Conservation (phyloP, 257 asterid genomes). For the Forsythia viridissima region DNA sequence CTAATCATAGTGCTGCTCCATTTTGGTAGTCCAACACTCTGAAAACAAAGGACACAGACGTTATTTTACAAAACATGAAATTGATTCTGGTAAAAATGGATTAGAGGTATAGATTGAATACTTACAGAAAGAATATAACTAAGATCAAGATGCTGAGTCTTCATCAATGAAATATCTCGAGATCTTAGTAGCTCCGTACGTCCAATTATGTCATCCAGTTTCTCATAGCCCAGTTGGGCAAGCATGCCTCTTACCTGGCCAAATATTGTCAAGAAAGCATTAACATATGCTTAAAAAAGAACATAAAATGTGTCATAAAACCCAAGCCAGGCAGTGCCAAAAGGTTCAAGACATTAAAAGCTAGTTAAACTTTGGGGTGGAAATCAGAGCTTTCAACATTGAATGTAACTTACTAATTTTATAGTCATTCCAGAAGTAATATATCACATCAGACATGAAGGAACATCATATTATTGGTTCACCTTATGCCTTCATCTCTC, state of each 20-base stretch:
- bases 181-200: conserved; percentile 77
- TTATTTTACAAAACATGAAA: conserved; percentile 14
- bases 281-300: background rate
- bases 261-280: conserved; percentile 26
- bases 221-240: conserved; percentile 94
- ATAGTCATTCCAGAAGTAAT: background rate
- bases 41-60: conserved; percentile 15
- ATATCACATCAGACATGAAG: background rate
- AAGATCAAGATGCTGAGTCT: conserved; percentile 97
- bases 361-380: background rate
- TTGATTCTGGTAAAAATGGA: conserved; percentile 8
- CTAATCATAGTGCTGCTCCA: conserved; percentile 89
- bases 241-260: conserved; percentile 83
- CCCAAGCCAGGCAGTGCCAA: background rate
- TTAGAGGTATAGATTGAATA: conserved; percentile 11
- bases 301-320: background rate
- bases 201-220: conserved; percentile 91
- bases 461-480: background rate
- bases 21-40: conserved; percentile 86
- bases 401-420: background rate
- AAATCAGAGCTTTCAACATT: background rate
- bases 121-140: conserved; percentile 76
- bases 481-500: background rate
- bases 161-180: conserved; percentile 84
- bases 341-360: background rate